phyloP scores from a whole-genome alignment of 768 basidiomycete species.

The Lentinus tigrinus region DNA sequence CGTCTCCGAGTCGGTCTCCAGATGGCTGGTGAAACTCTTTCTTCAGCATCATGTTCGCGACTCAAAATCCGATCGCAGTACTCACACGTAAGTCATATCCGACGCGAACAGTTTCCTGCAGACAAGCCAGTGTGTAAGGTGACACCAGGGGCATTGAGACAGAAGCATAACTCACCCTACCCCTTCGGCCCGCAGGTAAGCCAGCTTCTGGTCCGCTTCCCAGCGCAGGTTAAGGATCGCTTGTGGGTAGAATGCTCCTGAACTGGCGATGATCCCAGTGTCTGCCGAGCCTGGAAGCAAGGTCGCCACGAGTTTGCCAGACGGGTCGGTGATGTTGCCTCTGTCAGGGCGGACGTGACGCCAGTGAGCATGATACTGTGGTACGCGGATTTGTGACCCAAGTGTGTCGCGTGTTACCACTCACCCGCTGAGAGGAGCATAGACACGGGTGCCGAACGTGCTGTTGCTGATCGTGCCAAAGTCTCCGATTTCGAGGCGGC shows the following conservation, averaged over 20 bases:
- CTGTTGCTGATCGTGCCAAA: neutral
- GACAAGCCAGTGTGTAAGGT: too few species aligned
- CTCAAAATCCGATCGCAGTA: neutral
- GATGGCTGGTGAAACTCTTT: neutral
- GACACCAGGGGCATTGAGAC: too few species aligned
- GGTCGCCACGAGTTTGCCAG: neutral
- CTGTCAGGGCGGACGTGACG: neutral
- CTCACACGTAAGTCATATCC: neutral
- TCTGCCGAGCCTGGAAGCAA: neutral
- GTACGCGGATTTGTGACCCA: neutral
- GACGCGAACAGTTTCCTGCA: neutral
- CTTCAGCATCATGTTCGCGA: neutral
- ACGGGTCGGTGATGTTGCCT: neutral
- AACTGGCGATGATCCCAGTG: neutral
- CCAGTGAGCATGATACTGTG: neutral
- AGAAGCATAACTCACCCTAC: neutral
- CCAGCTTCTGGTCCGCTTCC: neutral
- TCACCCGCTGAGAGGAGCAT: neutral
- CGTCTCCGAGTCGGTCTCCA: neutral
- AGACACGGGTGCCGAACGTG: neutral
- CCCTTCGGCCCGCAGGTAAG: neutral
- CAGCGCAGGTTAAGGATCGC: neutral
- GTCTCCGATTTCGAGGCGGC: neutral
- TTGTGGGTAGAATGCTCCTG: neutral
- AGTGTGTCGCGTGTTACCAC: neutral